These are phyloP conservation scores for Aureobasidium pullulans DNA, from an alignment of 2,329 filamentous ascomycete genomes.

Conservation along the genomic window DNA sequence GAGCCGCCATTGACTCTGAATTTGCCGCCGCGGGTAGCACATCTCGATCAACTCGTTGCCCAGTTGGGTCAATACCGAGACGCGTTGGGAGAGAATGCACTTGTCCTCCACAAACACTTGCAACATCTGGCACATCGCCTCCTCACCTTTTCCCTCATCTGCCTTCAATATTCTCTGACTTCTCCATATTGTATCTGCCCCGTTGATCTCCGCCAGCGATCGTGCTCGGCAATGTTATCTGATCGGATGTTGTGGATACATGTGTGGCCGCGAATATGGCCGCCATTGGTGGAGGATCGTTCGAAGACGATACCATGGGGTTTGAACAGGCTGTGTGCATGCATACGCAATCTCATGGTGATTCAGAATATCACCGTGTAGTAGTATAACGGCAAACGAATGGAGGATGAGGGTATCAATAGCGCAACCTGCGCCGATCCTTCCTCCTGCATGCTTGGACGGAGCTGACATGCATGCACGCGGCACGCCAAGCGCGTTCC, in stretches of 20 bases:
- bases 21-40: not conserved
- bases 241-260: not conserved
- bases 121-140: not conserved
- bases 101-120: not conserved
- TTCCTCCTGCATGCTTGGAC: slow-evolving; percentile 2
- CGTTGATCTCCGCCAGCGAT: not conserved
- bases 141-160: not conserved
- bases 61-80: not conserved
- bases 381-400: slow-evolving; percentile 3
- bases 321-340: not conserved
- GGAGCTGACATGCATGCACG: slow-evolving; percentile 1
- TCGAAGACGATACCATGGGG: not conserved
- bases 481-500: slow-evolving; percentile 7
- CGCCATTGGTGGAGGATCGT: not conserved
- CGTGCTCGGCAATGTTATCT: not conserved
- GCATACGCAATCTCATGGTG: slow-evolving; percentile 5
- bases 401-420: not conserved
- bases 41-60: slow-evolving; percentile 9
- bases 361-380: slow-evolving; percentile 14
- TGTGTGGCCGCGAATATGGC: not conserved
- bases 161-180: not conserved
- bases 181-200: slow-evolving; percentile 1
- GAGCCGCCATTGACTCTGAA: not conserved
- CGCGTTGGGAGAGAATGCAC: not conserved
- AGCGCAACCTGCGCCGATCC: slow-evolving; percentile 4